These are phyloP conservation scores for Sphaceloma murrayae DNA, from an alignment of 2,329 filamentous ascomycete genomes.

Conservation along the genomic window DNA sequence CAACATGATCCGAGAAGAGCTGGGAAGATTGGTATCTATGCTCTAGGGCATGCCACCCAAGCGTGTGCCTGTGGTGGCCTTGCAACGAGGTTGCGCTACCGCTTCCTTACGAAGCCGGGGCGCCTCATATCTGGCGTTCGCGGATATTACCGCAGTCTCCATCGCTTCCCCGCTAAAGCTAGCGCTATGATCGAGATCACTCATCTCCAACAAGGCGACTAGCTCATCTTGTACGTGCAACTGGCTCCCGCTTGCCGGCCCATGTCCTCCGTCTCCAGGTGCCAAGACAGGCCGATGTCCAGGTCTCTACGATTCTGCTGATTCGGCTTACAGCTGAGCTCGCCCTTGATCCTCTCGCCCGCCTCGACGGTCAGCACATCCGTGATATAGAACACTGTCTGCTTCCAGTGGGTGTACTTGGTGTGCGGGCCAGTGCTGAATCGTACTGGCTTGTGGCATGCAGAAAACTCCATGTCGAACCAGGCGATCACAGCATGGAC, in stretches of 20 bases:
- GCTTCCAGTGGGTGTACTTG: slow-evolving; percentile 99
- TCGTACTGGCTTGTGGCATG: slow-evolving; percentile 93
- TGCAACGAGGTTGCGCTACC: too few relatives aligned
- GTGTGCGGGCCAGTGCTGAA: slow-evolving; percentile 97
- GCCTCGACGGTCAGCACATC: slow-evolving; percentile 87
- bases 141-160: not conserved
- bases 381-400: slow-evolving; percentile 95
- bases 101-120: too few relatives aligned
- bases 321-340: slow-evolving; percentile 76
- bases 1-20: too few relatives aligned
- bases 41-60: too few relatives aligned
- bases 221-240: slow-evolving; percentile 67
- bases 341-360: slow-evolving; percentile 67
- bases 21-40: too few relatives aligned
- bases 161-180: not conserved
- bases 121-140: too few relatives aligned
- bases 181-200: too few relatives aligned
- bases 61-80: too few relatives aligned
- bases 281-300: slow-evolving; percentile 80
- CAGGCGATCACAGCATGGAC: slow-evolving; percentile 93
- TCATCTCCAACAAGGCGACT: slow-evolving; percentile 18
- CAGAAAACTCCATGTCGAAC: slow-evolving; percentile 98
- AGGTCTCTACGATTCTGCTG: slow-evolving; percentile 89
- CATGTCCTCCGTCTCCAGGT: slow-evolving; percentile 64
- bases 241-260: slow-evolving; percentile 58